phyloP scores from a whole-genome alignment of 2,329 filamentous ascomycete genomes.

The Tolypocladium cylindrosporum region DNA sequence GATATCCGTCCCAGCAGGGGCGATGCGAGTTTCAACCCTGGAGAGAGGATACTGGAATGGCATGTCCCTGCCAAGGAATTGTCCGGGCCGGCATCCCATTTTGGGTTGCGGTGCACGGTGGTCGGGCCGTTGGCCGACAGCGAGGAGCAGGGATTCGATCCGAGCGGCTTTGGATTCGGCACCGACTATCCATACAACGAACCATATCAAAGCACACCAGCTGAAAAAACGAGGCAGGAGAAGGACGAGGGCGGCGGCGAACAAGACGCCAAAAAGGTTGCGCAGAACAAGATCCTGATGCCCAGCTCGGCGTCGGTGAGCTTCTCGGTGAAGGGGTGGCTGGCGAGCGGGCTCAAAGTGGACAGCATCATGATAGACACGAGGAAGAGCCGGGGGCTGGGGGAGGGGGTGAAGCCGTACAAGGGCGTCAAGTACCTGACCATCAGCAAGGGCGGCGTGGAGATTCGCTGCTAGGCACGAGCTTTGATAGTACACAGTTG shows the following conservation, averaged over 20 bases:
- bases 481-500: not conserved
- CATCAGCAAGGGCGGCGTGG: constrained; percentile 53
- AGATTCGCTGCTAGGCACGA: constrained; percentile 45
- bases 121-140: constrained; percentile 50
- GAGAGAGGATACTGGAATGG: constrained; percentile 71
- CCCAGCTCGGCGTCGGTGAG: constrained; percentile 67
- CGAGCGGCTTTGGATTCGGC: constrained; percentile 41
- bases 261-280: constrained; percentile 45
- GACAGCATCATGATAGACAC: constrained; percentile 59
- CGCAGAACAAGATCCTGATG: constrained; percentile 69
- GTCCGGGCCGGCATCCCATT: constrained; percentile 53
- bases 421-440: constrained; percentile 98
- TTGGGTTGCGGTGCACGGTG: constrained; percentile 71
- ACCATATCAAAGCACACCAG: constrained; percentile 40
- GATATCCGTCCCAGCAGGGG: constrained; percentile 75
- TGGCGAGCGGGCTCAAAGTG: constrained; percentile 57
- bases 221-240: constrained; percentile 22
- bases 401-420: constrained; percentile 84
- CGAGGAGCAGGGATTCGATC: constrained; percentile 37
- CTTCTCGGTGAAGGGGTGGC: constrained; percentile 59
- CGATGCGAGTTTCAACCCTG: constrained; percentile 71
- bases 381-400: constrained; percentile 76
- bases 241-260: constrained; percentile 24
- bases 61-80: constrained; percentile 70
- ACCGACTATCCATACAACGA: constrained; percentile 44